Conservation (phyloP, 1,139 yeast species). For the Pichia sp. region DNA sequence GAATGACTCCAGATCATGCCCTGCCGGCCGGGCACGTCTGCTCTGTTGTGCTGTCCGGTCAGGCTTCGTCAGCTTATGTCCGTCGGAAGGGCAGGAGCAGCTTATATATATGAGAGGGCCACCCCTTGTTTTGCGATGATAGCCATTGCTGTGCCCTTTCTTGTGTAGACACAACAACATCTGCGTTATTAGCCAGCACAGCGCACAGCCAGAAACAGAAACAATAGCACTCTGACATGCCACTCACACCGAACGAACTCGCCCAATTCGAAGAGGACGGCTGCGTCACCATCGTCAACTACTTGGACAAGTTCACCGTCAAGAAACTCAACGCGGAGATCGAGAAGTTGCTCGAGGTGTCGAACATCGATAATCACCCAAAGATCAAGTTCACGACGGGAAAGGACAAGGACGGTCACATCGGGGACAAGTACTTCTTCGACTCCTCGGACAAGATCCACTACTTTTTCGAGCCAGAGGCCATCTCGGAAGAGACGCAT, state of each 20-base stretch:
- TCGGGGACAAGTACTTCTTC: constrained; percentile 71
- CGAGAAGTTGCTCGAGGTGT: constrained; percentile 41
- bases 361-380: constrained; percentile 61
- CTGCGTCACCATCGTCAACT: constrained; percentile 56
- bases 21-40: not conserved
- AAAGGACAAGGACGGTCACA: constrained; percentile 48
- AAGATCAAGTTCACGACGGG: constrained; percentile 63
- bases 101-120: not conserved
- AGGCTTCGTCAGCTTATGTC: not conserved
- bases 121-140: not conserved
- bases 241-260: constrained; percentile 40
- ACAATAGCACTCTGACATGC: constrained; percentile 16
- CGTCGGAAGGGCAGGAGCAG: not conserved
- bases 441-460: constrained; percentile 66
- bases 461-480: constrained; percentile 70
- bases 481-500: constrained; percentile 47
- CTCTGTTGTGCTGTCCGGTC: not conserved
- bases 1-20: not conserved
- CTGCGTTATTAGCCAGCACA: too few relatives aligned
- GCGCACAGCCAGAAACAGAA: too few relatives aligned
- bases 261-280: constrained; percentile 52
- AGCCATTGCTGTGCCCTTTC: too few relatives aligned
- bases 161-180: too few relatives aligned
- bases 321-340: constrained; percentile 41
- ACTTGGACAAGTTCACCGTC: constrained; percentile 43